Conservation (phyloP, 306 rosid genomes). For the Cajanus cajan region DNA sequence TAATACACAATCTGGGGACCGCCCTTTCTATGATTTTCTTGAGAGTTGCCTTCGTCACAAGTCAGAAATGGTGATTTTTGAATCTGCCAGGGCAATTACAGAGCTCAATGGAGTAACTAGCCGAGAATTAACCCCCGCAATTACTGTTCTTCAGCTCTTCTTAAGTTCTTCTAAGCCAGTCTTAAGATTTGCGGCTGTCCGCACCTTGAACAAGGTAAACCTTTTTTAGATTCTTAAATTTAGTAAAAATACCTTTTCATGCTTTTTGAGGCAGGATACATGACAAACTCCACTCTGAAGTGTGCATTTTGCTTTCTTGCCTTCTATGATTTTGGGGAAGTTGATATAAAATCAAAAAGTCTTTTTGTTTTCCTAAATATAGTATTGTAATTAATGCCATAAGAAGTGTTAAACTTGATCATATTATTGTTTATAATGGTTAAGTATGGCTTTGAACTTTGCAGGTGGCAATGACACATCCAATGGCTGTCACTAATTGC, state of each 20-base stretch:
- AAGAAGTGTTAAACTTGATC: slow-evolving; percentile 1
- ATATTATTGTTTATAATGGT: slow-evolving; percentile 5
- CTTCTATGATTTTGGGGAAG: slow-evolving; percentile 14
- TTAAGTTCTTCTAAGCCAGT: slow-evolving; percentile 98
- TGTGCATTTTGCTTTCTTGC: slow-evolving; percentile 3
- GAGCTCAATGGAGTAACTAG: slow-evolving; percentile 90
- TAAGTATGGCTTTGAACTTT: slow-evolving; percentile 33
- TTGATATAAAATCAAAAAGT: background rate
- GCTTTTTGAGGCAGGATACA: background rate
- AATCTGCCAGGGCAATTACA: slow-evolving; percentile 96
- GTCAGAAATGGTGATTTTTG: slow-evolving; percentile 98
- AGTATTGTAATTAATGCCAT: background rate
- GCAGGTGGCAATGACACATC: slow-evolving; percentile 99
- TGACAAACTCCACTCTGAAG: background rate
- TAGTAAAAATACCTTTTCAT: slow-evolving; percentile 2
- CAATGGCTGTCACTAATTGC: slow-evolving; percentile 99
- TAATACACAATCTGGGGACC: slow-evolving; percentile 78
- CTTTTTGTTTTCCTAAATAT: background rate
- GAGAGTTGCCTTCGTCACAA: slow-evolving; percentile 99
- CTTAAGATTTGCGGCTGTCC: slow-evolving; percentile 98
- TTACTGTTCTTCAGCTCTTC: slow-evolving; percentile 97
- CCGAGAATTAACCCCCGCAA: slow-evolving; percentile 93
- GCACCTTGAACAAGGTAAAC: slow-evolving; percentile 89
- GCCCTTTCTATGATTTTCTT: slow-evolving; percentile 91
- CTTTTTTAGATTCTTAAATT: slow-evolving; percentile 15